Percentiles rank a stretch among this genome's conserved stretches.
These are phyloP conservation scores for Fusarium newnesense DNA, from an alignment of 2,329 filamentous ascomycete genomes.

Conservation along the genomic window DNA sequence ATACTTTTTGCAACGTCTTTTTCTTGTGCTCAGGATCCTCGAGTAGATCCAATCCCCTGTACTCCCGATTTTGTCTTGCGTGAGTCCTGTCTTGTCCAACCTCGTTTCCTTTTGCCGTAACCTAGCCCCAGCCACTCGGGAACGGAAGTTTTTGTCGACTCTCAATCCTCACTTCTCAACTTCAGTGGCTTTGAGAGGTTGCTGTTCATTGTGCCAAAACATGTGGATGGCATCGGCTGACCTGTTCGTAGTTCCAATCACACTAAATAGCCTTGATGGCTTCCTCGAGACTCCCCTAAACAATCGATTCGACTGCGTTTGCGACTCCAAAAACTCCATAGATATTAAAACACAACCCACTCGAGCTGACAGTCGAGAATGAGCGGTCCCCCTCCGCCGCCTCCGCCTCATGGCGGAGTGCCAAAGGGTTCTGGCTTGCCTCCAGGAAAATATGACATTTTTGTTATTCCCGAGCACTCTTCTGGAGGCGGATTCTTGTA, in stretches of 20 bases:
- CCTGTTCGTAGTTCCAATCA: conserved; percentile 23
- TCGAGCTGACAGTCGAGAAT: conserved; percentile 48
- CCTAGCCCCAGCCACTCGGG: conserved; percentile 30
- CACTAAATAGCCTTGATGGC: conserved; percentile 44
- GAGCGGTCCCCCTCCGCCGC: conserved; percentile 79
- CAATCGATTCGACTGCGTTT: conserved; percentile 33
- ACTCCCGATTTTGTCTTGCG: conserved; percentile 39
- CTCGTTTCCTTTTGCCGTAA: conserved; percentile 19
- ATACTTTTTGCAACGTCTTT: conserved; percentile 33
- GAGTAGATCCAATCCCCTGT: conserved; percentile 40
- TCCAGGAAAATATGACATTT: conserved; percentile 94
- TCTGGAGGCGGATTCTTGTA: conserved; percentile 91
- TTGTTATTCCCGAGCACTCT: conserved; percentile 93
- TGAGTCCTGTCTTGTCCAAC: conserved; percentile 39
- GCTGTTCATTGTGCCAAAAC: background rate
- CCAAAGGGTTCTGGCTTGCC: conserved; percentile 79
- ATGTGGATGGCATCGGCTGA: conserved; percentile 26
- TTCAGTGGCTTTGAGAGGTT: background rate
- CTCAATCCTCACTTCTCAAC: background rate
- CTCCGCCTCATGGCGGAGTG: conserved; percentile 85
- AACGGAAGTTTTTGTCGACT: conserved; percentile 7
- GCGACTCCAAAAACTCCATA: conserved; percentile 17
- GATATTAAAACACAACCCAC: conserved; percentile 18
- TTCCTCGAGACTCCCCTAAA: conserved; percentile 43
- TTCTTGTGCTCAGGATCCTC: conserved; percentile 40